These are phyloP conservation scores for Colletotrichum kahawae DNA, from an alignment of 2,329 filamentous ascomycete species.

Conservation along the genomic window DNA sequence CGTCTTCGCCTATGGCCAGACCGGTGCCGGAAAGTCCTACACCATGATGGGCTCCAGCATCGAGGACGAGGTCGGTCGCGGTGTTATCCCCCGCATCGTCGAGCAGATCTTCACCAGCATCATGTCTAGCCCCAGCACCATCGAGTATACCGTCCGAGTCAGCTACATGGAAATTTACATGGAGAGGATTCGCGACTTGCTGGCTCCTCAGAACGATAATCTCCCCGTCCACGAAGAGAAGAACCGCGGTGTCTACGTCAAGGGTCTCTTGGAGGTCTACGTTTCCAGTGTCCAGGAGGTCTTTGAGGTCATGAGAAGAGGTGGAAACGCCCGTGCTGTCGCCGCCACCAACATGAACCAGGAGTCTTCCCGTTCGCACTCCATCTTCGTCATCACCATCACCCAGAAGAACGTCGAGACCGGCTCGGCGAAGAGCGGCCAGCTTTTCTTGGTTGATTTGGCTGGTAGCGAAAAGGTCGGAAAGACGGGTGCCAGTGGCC, in stretches of 20 bases:
- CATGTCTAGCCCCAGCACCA: constrained; percentile 86
- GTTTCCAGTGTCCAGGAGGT: constrained; percentile 95
- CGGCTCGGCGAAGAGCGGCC: constrained; percentile 92
- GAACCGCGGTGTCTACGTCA: constrained; percentile 94
- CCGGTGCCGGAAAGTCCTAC: constrained; percentile 97
- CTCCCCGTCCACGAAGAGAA: constrained; percentile 98
- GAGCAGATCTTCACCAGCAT: constrained; percentile 98
- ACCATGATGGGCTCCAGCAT: constrained; percentile 99
- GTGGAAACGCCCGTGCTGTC: constrained; percentile 87
- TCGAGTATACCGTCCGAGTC: constrained; percentile 98
- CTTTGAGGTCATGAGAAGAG: constrained; percentile 94
- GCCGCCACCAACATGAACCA: constrained; percentile 99
- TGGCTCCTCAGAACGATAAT: constrained; percentile 94
- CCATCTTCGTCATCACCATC: constrained; percentile 96
- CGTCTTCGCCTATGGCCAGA: constrained; percentile 98
- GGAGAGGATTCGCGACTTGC: constrained; percentile 94
- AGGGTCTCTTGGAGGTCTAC: constrained; percentile 92
- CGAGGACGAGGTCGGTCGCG: constrained; percentile 84
- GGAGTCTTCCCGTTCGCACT: constrained; percentile 97
- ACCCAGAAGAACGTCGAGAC: constrained; percentile 98
- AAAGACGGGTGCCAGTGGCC: constrained; percentile 96
- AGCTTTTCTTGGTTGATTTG: constrained; percentile 96
- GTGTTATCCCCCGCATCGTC: constrained; percentile 95
- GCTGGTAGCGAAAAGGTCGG: constrained; percentile 98
- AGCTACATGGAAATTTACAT: constrained; percentile 99